Percentiles rank a stretch among this genome's conserved stretches.
Evolutionary conservation across 345 rosid species (phyloP).

Genomic region (Anacardium occidentale): DNA sequence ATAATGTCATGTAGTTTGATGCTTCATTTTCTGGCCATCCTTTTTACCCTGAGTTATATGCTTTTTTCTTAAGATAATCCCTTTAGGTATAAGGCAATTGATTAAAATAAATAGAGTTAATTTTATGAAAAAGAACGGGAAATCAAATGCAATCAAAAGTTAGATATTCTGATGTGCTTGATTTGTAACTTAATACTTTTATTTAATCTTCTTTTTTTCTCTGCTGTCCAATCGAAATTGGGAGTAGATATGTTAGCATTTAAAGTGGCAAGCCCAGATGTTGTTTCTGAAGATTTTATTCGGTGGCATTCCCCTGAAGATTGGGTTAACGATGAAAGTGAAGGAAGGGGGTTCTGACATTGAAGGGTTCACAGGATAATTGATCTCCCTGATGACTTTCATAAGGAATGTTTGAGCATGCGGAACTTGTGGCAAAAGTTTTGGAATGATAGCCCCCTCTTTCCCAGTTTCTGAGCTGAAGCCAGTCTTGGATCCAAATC

Average conservation of each 20-base stretch:
- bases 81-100: no score
- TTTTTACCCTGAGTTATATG: neutral
- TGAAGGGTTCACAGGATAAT: conserved; percentile 37
- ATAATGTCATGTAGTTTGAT: conserved; percentile 1
- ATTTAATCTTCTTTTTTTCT: neutral
- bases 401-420: conserved; percentile 82
- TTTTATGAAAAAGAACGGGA: neutral
- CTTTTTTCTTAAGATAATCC: no score
- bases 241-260: conserved; percentile 92
- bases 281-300: conserved; percentile 91
- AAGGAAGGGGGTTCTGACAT: conserved; percentile 33
- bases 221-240: conserved; percentile 15
- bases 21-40: neutral
- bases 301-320: conserved; percentile 99
- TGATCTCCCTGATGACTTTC: conserved; percentile 92
- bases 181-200: neutral
- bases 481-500: conserved; percentile 77
- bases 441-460: conserved; percentile 80
- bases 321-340: conserved; percentile 57
- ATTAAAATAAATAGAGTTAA: no score
- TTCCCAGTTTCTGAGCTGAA: conserved; percentile 80
- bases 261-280: conserved; percentile 96
- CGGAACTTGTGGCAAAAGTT: conserved; percentile 81
- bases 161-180: no score
- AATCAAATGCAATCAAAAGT: neutral